Evolutionary conservation across 129 eudicot species (phyloP).

Genomic region (Pseudognaphalium luteoalbum): DNA sequence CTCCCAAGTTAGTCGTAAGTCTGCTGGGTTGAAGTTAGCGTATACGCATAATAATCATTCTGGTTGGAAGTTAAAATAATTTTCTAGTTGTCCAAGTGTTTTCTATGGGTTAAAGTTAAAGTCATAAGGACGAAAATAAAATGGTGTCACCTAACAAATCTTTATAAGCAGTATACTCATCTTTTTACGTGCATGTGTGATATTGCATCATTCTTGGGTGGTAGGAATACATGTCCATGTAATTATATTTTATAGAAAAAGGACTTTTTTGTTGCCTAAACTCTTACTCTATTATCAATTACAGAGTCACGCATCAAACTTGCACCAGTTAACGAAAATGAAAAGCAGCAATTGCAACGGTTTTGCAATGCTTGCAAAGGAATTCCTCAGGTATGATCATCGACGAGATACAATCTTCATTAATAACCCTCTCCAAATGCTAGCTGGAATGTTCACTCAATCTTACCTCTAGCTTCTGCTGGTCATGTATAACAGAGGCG

Average conservation of each 20-base stretch:
- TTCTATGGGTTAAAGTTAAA: constrained; percentile 11
- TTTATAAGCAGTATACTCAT: neutral
- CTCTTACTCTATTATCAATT: constrained; percentile 23
- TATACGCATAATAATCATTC: neutral
- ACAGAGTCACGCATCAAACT: constrained; percentile 82
- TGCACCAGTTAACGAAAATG: constrained; percentile 58
- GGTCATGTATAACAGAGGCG: too few relatives aligned
- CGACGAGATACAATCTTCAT: neutral
- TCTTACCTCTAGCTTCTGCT: neutral
- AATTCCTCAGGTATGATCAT: constrained; percentile 77
- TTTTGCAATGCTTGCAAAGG: constrained; percentile 97
- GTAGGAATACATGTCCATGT: neutral
- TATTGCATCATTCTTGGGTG: constrained; percentile 3
- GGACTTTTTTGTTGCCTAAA: constrained; percentile 19
- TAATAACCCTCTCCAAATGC: neutral
- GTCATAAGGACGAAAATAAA: constrained; percentile 3
- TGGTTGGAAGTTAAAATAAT: neutral
- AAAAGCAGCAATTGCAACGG: constrained; percentile 63
- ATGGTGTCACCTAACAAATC: constrained; percentile 3
- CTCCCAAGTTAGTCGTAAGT: constrained; percentile 83
- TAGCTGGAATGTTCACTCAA: neutral
- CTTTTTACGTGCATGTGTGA: constrained; percentile 15
- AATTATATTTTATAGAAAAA: constrained; percentile 14
- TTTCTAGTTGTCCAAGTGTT: constrained; percentile 11
- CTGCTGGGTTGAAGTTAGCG: constrained; percentile 25